These are phyloP conservation scores for Crithidia sp. DNA, from an alignment of 208 protist genomes.

Conservation along the genomic window DNA sequence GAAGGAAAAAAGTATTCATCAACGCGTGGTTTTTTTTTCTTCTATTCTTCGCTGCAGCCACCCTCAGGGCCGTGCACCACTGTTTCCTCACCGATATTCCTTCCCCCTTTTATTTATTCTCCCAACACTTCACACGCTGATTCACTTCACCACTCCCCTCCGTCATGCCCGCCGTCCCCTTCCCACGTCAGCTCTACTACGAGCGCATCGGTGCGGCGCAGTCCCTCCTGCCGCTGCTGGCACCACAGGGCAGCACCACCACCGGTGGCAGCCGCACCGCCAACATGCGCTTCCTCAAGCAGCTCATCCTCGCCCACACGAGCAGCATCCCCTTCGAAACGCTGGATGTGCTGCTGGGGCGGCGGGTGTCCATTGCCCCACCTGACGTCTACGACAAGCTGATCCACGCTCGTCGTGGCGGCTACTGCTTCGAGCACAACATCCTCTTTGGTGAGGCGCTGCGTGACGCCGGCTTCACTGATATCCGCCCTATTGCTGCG, in stretches of 20 bases:
- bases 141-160: not conserved
- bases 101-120: not conserved
- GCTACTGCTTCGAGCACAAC: conserved; percentile 41
- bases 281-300: conserved; percentile 14
- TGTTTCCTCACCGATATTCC: not conserved
- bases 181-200: conserved; percentile 22
- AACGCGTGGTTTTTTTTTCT: not conserved
- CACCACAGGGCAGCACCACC: not conserved
- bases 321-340: conserved; percentile 27
- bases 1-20: no score
- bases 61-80: no score
- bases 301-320: conserved; percentile 12
- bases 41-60: not conserved
- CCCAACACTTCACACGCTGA: not conserved
- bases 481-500: conserved; percentile 4
- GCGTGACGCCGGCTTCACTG: conserved; percentile 12
- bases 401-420: conserved; percentile 26
- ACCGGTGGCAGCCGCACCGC: not conserved
- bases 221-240: conserved; percentile 7
- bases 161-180: not conserved
- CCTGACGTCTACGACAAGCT: conserved; percentile 23
- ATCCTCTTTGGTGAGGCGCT: conserved; percentile 21
- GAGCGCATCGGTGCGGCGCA: conserved; percentile 28
- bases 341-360: conserved; percentile 21
- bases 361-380: conserved; percentile 22